Evolutionary conservation across 2,329 filamentous ascomycete species (phyloP), one percentile per base, ranked within the genome.

Genomic region (Hypocrella siamensis): DNA sequence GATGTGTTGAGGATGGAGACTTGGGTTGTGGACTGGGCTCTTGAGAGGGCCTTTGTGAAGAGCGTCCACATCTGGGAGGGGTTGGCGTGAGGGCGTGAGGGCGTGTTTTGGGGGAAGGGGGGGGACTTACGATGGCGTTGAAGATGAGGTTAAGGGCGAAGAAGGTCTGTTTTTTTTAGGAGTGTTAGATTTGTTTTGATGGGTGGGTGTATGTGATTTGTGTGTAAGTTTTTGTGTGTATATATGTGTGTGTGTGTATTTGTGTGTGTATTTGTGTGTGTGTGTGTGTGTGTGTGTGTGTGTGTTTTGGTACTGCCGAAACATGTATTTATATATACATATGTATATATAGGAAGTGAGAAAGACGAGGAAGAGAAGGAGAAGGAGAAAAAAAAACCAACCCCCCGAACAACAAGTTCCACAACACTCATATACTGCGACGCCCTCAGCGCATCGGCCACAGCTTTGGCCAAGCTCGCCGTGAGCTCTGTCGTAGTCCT

Each of bases 1-100:
- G 78, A 82, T 3, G 81, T 86, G 53, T 88, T 88, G 52, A 88
- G 73, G 49, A 88, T 78, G 42, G 73, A 78, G 30, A 86, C 81
- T 46, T 83, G 79, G 0, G 81, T 82, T 7, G 81, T 84, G 2
- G 79, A 84, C 35, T 70, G 67, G 11, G 79, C 79, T 14, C 70
- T 66, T 1, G 79, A 73, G n/a, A 88, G 67, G 32, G 81, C 81
- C 31, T 72, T 69, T 6, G 81, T 88, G 58, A 86, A 88, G 30
- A 88, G 67, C 0, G 77, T 74, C 81, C 81, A 88, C 81, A 88
- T 88, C 54, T 71, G 28, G 4, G 24, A 10, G 16, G 31, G 10
- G 12, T 24, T 24, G 3, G 8, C 4, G 21, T 24, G 12, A 24
- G 15, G 11, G 16, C 15, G 37, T 21, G 28, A 31, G 25, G n/a